Evolutionary conservation across 148 eudicot species (phyloP).

Genomic region (Arctostaphylos glauca): DNA sequence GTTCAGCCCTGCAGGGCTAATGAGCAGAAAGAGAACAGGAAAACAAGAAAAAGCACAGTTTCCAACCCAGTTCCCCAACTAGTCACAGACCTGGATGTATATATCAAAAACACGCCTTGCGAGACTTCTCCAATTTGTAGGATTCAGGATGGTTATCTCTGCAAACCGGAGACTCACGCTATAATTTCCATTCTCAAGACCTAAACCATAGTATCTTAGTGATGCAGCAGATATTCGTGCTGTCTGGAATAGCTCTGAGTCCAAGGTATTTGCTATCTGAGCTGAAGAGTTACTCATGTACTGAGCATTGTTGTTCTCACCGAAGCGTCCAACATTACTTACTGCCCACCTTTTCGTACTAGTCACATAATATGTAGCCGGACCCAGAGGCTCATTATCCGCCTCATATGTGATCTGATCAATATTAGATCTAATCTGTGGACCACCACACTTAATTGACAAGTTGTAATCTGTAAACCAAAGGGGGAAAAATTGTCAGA

Average conservation of each 20-base stretch:
- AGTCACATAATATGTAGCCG: constrained; percentile 51
- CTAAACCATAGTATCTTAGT: too few species aligned
- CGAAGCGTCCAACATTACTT: constrained; percentile 58
- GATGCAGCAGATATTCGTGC: too few species aligned
- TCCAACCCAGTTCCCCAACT: background rate
- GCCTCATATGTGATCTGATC: constrained; percentile 41
- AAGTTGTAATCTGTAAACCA: constrained; percentile 59
- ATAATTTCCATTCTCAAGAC: too few species aligned
- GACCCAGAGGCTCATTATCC: constrained; percentile 60
- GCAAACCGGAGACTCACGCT: too few species aligned
- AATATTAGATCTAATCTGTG: constrained; percentile 39
- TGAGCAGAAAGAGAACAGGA: background rate
- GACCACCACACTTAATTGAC: constrained; percentile 82
- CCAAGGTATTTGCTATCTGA: too few species aligned
- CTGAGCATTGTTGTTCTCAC: constrained; percentile 29
- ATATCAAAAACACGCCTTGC: too few species aligned
- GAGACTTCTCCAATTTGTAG: too few species aligned
- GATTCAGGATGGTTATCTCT: too few species aligned
- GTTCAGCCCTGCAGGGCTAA: background rate
- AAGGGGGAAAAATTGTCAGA: background rate
- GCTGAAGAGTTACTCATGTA: constrained; percentile 26
- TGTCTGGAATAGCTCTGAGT: too few species aligned
- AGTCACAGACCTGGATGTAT: too few species aligned
- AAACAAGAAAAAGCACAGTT: background rate
- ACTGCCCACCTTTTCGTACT: constrained; percentile 65